Evolutionary conservation across 345 rosid genomes (phyloP).

Genomic region (Euphorbia tirucalli): DNA sequence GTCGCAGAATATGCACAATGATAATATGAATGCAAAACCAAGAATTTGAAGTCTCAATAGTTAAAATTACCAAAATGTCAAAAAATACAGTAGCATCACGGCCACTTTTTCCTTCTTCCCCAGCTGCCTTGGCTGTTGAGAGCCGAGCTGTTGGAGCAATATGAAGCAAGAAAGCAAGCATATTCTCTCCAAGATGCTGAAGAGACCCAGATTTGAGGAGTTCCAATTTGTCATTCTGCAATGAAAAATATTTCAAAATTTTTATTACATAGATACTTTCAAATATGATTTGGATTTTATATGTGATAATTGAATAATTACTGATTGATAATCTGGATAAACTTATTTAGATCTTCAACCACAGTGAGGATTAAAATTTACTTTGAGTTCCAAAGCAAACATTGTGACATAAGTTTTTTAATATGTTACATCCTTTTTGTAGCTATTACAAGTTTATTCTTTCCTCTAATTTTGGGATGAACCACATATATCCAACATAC

Average conservation of each 20-base stretch:
- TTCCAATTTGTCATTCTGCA: conserved; percentile 93
- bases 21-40: conserved; percentile 12
- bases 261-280: background rate
- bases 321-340: background rate
- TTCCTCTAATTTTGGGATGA: background rate
- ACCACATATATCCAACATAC: background rate
- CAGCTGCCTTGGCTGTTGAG: conserved; percentile 35
- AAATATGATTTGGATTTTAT: background rate
- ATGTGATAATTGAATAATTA: background rate
- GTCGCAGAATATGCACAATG: conserved; percentile 1
- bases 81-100: conserved; percentile 55
- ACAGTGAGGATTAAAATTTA: background rate
- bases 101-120: conserved; percentile 36
- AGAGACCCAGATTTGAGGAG: conserved; percentile 88
- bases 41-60: conserved; percentile 18
- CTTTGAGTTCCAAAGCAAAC: background rate
- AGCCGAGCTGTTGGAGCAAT: conserved; percentile 59
- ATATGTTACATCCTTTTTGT: background rate
- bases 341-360: background rate
- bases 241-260: conserved; percentile 10
- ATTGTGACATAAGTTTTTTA: background rate
- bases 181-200: conserved; percentile 96
- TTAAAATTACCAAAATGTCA: conserved; percentile 71
- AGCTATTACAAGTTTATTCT: background rate
- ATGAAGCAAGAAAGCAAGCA: conserved; percentile 85